Conservation (phyloP, 2,329 filamentous ascomycete species). For the Chaetomium olivaceum region DNA sequence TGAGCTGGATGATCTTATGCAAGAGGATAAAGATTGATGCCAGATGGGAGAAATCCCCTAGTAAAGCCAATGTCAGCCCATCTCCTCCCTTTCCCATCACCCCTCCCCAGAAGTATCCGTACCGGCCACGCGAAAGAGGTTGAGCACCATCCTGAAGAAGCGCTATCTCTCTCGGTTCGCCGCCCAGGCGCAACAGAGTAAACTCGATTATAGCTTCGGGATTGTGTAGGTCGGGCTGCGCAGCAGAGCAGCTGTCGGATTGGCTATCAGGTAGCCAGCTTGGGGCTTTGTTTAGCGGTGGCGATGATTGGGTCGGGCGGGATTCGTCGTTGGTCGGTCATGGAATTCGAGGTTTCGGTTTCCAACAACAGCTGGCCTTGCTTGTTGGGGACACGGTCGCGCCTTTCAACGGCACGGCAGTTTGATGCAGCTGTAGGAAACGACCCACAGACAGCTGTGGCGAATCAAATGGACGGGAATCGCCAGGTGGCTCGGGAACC, state of each 20-base stretch:
- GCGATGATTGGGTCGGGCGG: neutral
- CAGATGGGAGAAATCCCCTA: constrained; percentile 94
- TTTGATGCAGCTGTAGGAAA: neutral
- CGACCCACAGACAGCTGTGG: neutral
- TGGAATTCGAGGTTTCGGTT: neutral
- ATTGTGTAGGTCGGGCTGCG: constrained; percentile 9
- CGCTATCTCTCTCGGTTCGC: neutral
- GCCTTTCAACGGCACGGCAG: constrained; percentile 6
- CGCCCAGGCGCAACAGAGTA: neutral
- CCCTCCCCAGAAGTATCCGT: constrained; percentile 16
- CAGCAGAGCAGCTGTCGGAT: constrained; percentile 6
- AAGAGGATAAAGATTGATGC: constrained; percentile 91
- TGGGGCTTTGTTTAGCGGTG: neutral
- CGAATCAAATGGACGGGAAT: neutral
- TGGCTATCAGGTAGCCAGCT: constrained; percentile 4
- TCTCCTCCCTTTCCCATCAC: neutral
- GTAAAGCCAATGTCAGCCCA: constrained; percentile 20
- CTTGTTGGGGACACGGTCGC: constrained; percentile 7
- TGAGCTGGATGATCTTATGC: constrained; percentile 93
- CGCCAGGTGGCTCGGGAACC: neutral
- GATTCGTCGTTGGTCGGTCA: neutral
- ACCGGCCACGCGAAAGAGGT: constrained; percentile 61
- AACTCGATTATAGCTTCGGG: neutral
- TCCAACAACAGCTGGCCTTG: neutral
- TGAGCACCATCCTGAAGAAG: constrained; percentile 49